Percentiles rank a stretch among this genome's conserved stretches.
Evolutionary conservation across 495 filamentous ascomycete species (phyloP).

Genomic region (Pseudevernia furfuracea): DNA sequence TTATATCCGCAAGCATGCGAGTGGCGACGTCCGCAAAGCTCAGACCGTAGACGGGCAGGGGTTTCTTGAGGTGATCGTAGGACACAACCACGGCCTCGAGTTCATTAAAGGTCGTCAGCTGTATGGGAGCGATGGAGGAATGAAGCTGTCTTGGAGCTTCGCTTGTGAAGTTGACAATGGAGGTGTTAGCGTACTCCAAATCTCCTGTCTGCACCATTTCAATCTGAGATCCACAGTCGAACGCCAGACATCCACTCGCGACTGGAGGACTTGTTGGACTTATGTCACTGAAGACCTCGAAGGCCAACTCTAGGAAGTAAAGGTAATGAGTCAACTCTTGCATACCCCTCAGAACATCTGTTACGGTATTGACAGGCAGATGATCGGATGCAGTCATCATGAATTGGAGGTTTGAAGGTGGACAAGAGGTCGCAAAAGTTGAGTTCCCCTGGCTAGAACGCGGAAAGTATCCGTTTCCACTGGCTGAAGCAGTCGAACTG

Average conservation of each 20-base stretch:
- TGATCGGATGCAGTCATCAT: not conserved
- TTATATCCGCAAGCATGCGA: not conserved
- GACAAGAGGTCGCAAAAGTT: not conserved
- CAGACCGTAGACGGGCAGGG: not conserved
- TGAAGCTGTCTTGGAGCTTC: not conserved
- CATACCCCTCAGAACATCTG: not conserved
- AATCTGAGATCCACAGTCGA: not conserved
- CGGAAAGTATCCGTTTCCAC: not conserved
- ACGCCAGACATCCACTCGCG: not conserved
- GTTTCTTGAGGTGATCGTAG: not conserved
- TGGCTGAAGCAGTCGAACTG: not conserved
- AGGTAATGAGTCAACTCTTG: constrained; percentile 1
- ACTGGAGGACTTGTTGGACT: not conserved
- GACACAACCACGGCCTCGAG: not conserved
- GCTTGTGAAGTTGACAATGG: not conserved
- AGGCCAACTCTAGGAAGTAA: not conserved
- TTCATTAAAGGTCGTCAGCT: not conserved
- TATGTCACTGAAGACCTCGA: not conserved
- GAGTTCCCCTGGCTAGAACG: not conserved
- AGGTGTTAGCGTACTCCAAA: not conserved
- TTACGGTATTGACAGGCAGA: not conserved
- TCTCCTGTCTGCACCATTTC: not conserved
- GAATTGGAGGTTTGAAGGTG: not conserved
- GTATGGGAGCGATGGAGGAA: not conserved
- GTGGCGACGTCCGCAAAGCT: not conserved